Base-by-base conservation (phyloP, 176 grass and related monocot species). In the Bromus sterilis region DNA sequence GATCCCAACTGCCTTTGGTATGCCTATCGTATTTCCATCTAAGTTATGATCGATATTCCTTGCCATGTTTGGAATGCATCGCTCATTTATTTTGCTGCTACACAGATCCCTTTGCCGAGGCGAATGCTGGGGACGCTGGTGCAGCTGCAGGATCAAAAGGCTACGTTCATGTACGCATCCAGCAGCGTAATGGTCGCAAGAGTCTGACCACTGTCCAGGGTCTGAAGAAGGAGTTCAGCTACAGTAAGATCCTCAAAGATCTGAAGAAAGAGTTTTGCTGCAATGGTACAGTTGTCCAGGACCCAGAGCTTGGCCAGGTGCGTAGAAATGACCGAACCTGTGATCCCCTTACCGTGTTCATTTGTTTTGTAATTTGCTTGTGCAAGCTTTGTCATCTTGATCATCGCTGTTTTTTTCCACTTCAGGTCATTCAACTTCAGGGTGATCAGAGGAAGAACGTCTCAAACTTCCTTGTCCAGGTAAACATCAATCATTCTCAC, bases 381-480 rank as follows among this genome's bases (percentile, higher is more conserved):
- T 62, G 20, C 16, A n/a, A 56, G 56, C 26, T 77, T 77, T 13
- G 7, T 88, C 79, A 58, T 36, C 28, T 23, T 75, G 53, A 66
- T 26, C 10, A 42, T 26, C 80, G 56, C 34, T 26, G 37, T 43
- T 70, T 11, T 42, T 39, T 8, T 74, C 6, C 11, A 4, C 34
- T 82, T 0, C 78, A 95, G 97, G 97, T 99, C 79, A 95, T 99
- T 96, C 97, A 99, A 87, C 93, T 99, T 35, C 97, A 99, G 85
- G 97, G 97, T 84, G 97, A 99, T 86, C 97, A 99, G 85, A 88
- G 97, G 74, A 99, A 99, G 78, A 99, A 99, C 84, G 97, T 99
- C 41, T 95, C 97, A 9, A 99, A 91, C 76, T 99, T 99, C 89
- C 97, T 99, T 66, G 87, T 99, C 71, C 97, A 96, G 95, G 95